Conservation (phyloP, 441 rosid genomes). For the Pelargonium cotyledonis region DNA sequence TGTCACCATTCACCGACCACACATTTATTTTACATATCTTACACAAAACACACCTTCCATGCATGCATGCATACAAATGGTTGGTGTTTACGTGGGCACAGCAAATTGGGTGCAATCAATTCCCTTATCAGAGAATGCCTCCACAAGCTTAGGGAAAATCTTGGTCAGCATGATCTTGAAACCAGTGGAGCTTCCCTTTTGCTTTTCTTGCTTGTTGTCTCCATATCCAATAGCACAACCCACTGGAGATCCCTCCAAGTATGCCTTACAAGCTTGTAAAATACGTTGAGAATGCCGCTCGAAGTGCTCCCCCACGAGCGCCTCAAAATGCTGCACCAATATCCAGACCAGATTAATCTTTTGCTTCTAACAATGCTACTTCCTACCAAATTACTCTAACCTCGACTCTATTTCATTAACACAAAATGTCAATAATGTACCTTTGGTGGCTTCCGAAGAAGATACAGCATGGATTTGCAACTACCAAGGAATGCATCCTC, state of each 20-base stretch:
- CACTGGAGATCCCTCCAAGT: constrained; percentile 60
- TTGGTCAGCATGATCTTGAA: constrained; percentile 90
- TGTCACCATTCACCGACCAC: no score
- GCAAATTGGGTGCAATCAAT: constrained; percentile 52
- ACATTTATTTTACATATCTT: no score
- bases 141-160: constrained; percentile 66
- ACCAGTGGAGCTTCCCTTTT: constrained; percentile 58
- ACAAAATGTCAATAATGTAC: constrained; percentile 31
- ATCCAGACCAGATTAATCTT: no score
- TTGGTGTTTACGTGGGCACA: no score
- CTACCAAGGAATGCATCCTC: constrained; percentile 76
- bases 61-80: no score
- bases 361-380: no score
- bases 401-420: neutral
- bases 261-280: constrained; percentile 60
- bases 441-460: constrained; percentile 69
- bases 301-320: constrained; percentile 72
- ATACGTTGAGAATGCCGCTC: constrained; percentile 32
- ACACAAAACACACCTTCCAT: no score
- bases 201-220: constrained; percentile 20
- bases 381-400: no score
- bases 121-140: constrained; percentile 64
- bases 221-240: constrained; percentile 30
- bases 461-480: constrained; percentile 79
- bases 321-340: constrained; percentile 68